phyloP scores from a whole-genome alignment of 148 eudicot genomes.

The Camellia japonica region DNA sequence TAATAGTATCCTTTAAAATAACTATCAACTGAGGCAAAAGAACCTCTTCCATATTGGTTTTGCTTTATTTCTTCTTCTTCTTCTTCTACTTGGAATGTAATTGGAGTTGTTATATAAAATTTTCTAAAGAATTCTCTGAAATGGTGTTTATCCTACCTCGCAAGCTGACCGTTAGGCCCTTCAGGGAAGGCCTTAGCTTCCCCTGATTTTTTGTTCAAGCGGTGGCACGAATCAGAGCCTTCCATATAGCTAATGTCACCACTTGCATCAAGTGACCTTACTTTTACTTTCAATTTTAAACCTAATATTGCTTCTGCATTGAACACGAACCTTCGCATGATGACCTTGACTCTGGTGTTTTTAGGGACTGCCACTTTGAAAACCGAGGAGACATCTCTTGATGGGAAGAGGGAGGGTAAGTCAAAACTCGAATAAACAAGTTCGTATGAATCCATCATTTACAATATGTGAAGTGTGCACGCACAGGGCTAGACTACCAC shows the following conservation, averaged over 20 bases:
- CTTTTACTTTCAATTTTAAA: background rate
- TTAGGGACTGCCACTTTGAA: background rate
- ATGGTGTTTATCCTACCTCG: background rate
- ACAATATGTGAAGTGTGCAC: background rate
- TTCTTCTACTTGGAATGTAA: background rate
- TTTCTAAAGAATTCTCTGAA: background rate
- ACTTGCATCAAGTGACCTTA: background rate
- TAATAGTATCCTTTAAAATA: background rate
- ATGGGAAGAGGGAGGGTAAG: background rate
- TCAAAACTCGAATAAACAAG: background rate
- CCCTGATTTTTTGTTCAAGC: background rate
- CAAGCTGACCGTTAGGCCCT: background rate
- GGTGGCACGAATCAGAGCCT: background rate
- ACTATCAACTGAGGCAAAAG: background rate
- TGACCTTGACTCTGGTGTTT: background rate
- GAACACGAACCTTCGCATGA: background rate
- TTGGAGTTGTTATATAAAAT: background rate
- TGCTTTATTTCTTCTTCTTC: background rate
- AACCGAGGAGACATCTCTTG: background rate
- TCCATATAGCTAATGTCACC: background rate
- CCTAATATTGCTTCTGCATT: background rate
- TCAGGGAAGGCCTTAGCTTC: background rate
- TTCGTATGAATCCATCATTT: conserved; percentile 2
- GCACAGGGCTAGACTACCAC: background rate
- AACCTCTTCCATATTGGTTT: background rate